A percentile compares a stretch with the other conserved stretches of the same genome.
Evolutionary conservation across 257 asterid species (phyloP).

Genomic region (Echites panduratus): DNA sequence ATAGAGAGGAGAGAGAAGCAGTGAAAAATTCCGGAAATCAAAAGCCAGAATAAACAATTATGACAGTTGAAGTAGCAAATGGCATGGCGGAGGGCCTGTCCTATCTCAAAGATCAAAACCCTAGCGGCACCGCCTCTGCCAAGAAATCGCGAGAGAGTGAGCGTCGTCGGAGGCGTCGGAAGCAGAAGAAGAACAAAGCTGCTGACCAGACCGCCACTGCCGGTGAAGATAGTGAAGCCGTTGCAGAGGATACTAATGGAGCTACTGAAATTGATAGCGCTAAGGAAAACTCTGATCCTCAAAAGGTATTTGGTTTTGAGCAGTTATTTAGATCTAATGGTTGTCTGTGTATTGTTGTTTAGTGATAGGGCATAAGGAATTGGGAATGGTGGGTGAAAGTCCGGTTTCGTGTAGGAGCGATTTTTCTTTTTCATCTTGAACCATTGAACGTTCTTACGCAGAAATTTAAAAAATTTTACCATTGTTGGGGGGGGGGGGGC

Average conservation of each 20-base stretch:
- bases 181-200: conserved; percentile 78
- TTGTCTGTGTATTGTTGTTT: neutral
- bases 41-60: neutral
- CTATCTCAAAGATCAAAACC: conserved; percentile 35
- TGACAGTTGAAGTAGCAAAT: conserved; percentile 25
- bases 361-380: neutral
- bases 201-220: conserved; percentile 26
- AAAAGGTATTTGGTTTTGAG: conserved; percentile 33
- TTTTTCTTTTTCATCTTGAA: neutral
- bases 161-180: conserved; percentile 85
- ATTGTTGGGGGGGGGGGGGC: neutral
- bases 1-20: neutral
- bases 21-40: neutral
- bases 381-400: neutral
- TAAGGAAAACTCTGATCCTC: conserved; percentile 68
- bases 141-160: conserved; percentile 67
- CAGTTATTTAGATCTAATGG: conserved; percentile 5
- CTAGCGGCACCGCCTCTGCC: conserved; percentile 23
- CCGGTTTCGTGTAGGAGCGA: neutral
- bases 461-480: neutral
- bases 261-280: conserved; percentile 36
- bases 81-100: conserved; percentile 13
- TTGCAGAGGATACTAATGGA: conserved; percentile 45
- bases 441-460: neutral
- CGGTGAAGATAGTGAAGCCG: conserved; percentile 56